Evolutionary conservation across 257 asterid species (phyloP).

Genomic region (Capsicum pubescens): DNA sequence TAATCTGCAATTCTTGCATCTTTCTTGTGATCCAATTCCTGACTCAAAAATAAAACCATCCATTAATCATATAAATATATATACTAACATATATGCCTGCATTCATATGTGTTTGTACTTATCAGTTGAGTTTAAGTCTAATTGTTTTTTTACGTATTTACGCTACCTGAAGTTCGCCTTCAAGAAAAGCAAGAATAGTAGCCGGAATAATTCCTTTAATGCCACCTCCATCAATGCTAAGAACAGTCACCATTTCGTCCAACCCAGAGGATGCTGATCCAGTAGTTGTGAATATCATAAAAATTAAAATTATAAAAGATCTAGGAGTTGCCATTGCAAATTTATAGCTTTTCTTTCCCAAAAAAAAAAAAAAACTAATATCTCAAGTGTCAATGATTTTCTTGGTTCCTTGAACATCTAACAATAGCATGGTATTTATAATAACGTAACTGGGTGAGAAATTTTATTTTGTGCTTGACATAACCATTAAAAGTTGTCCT

Average conservation of each 20-base stretch:
- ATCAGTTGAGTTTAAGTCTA: too few relatives aligned
- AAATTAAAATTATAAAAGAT: neutral
- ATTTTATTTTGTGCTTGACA: too few relatives aligned
- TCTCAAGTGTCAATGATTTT: too few relatives aligned
- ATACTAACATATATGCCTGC: neutral
- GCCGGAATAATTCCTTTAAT: conserved; percentile 72
- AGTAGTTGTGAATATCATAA: neutral
- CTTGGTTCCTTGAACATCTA: too few relatives aligned
- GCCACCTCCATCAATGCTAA: conserved; percentile 86
- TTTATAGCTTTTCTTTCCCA: too few relatives aligned
- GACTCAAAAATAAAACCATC: neutral
- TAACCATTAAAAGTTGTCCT: too few relatives aligned
- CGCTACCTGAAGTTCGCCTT: conserved; percentile 61
- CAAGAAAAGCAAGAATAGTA: conserved; percentile 56
- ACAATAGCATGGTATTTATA: too few relatives aligned
- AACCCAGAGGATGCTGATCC: neutral
- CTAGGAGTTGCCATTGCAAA: neutral
- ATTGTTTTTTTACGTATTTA: neutral
- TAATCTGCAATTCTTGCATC: neutral
- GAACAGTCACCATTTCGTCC: conserved; percentile 43
- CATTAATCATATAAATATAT: neutral
- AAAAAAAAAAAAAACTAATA: too few relatives aligned
- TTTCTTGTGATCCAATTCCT: neutral
- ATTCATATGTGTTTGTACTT: too few relatives aligned
- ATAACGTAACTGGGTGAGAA: too few relatives aligned